Conservation (phyloP, 495 filamentous ascomycete species). For the Bathelium albidoporum region DNA sequence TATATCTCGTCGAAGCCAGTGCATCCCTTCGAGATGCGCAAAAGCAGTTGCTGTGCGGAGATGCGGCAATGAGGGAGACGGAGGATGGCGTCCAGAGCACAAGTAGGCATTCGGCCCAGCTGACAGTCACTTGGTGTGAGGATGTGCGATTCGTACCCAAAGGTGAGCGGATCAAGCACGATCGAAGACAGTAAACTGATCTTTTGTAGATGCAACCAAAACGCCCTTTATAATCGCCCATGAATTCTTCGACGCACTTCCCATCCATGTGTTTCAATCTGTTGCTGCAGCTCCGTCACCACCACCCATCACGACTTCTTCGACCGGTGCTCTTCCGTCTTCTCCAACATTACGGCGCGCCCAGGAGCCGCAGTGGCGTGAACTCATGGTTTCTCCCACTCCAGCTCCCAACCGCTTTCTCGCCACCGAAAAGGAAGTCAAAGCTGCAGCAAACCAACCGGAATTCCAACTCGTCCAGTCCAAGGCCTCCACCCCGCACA, state of each 20-base stretch:
- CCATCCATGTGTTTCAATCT: constrained; percentile 89
- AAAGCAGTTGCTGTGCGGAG: constrained; percentile 71
- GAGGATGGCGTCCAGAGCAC: constrained; percentile 65
- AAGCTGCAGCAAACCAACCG: constrained; percentile 23
- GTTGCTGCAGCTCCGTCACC: constrained; percentile 39
- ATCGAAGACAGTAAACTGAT: background rate
- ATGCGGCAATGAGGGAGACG: constrained; percentile 54
- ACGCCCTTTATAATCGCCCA: constrained; percentile 91
- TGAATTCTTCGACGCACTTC: constrained; percentile 98
- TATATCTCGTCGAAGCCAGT: constrained; percentile 90
- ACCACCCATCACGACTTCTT: constrained; percentile 31
- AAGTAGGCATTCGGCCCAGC: constrained; percentile 58
- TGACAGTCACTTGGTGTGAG: constrained; percentile 79
- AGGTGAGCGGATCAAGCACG: constrained; percentile 32
- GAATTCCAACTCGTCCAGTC: constrained; percentile 81
- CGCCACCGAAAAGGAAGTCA: constrained; percentile 20
- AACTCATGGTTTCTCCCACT: constrained; percentile 70
- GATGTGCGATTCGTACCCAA: constrained; percentile 74
- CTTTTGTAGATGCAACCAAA: constrained; percentile 42
- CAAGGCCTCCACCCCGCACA: constrained; percentile 64
- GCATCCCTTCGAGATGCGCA: constrained; percentile 63
- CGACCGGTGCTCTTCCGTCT: constrained; percentile 24
- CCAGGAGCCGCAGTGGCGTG: constrained; percentile 64
- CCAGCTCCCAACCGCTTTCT: constrained; percentile 38
- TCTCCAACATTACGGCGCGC: constrained; percentile 35